Evolutionary conservation across 768 basidiomycete species (phyloP), one percentile per base, ranked within the genome.

Genomic region (Boletales sp.): DNA sequence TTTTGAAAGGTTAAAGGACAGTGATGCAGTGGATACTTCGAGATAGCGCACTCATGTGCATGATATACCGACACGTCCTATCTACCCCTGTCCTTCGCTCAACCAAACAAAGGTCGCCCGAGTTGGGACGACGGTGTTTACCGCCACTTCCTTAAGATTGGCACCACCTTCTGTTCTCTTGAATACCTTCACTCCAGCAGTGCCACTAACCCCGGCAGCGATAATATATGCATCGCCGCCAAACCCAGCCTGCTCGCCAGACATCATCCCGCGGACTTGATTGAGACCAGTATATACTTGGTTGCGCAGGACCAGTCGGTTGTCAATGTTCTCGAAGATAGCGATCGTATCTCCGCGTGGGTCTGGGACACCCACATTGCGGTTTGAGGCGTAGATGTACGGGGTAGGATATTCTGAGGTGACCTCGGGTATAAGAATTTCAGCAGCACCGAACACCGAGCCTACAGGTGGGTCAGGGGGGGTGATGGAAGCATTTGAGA

Each of bases 321-420:
- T 59, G 57, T 67, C 29, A 34, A 80, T 61, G 37, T 73, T 72
- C 53, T 79, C 72, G 57, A 81, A 83, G 42, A 86, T 80, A 6
- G 80, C 83, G 43, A 87, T 82, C 0, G 83, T 72, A 63, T 87
- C 85, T 8, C 82, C 82, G 8, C 75, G 73, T 19, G 78, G 63
- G 47, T 80, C 79, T 47, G 71, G 70, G 5, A 69, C 65, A 17
- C 75, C 80, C 0, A 70, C 72, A 65, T 87, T 85, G 37, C 86
- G 75, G 68, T 87, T 87, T 5, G 85, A 85, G 17, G 73, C 75
- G 66, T 87, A 88, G 56, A 87, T 77, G 55, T 78, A 82, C 0
- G 78, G 72, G 4, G 56, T 69, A 0, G 74, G 76, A 71, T 81
- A 87, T 18, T 60, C 57, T 3, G 48, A 21, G 1, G 74, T 74